A percentile compares a stretch with the other conserved stretches of the same genome.
These are phyloP conservation scores for Coccomyxa subellipsoidea DNA, from an alignment of 163 green algal species.

Conservation along the genomic window DNA sequence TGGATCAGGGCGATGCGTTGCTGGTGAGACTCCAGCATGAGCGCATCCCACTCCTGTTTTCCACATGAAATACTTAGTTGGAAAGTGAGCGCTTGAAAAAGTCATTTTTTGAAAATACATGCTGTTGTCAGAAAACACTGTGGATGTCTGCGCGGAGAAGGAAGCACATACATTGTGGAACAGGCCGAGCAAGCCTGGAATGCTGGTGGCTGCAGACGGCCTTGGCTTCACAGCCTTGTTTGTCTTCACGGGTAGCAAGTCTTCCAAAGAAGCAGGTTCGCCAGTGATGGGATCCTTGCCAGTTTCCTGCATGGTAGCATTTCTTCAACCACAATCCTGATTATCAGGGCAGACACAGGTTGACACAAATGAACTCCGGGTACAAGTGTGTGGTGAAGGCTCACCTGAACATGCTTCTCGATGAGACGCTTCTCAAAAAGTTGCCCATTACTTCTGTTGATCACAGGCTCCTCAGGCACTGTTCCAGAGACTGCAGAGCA, in stretches of 20 bases:
- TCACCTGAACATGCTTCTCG: conserved; percentile 82
- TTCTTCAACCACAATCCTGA: too few relatives aligned
- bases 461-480: conserved; percentile 85
- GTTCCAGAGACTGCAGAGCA: conserved; percentile 65
- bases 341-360: too few relatives aligned
- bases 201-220: conserved; percentile 73
- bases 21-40: conserved; percentile 86
- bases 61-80: neutral
- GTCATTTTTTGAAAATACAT: too few relatives aligned
- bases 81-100: neutral
- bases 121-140: too few relatives aligned
- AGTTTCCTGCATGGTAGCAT: conserved; percentile 48
- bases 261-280: conserved; percentile 66
- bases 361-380: too few relatives aligned
- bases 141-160: too few relatives aligned
- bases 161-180: conserved; percentile 82
- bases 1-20: conserved; percentile 74
- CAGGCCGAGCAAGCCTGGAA: conserved; percentile 87
- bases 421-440: conserved; percentile 90
- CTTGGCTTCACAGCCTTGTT: conserved; percentile 76
- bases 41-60: conserved; percentile 90
- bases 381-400: neutral
- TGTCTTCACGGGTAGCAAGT: conserved; percentile 81
- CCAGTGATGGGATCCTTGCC: conserved; percentile 85
- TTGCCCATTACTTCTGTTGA: conserved; percentile 80